A percentile compares a stretch with the other conserved stretches of the same genome.
These are phyloP conservation scores for Citrus inodora DNA, from an alignment of 345 rosid genomes.

Conservation along the genomic window DNA sequence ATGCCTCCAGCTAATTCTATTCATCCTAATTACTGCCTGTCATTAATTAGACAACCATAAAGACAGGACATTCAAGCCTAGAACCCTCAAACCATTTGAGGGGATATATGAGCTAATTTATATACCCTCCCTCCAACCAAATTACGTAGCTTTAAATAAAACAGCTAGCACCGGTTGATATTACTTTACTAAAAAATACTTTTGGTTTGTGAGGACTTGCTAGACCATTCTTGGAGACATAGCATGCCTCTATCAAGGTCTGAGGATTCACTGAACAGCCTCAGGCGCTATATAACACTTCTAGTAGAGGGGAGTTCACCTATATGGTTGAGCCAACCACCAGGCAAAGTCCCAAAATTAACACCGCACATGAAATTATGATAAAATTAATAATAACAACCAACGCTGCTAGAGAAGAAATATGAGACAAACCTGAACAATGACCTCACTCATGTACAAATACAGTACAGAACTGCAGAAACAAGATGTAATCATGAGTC, in stretches of 20 bases:
- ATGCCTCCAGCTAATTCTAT: neutral
- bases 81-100: neutral
- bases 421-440: conserved; percentile 66
- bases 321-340: conserved; percentile 1
- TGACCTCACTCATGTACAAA: conserved; percentile 79
- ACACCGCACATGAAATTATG: neutral
- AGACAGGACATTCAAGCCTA: neutral
- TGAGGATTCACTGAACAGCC: neutral
- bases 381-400: neutral
- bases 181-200: neutral
- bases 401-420: conserved; percentile 12
- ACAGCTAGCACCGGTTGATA: neutral
- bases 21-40: neutral
- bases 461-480: conserved; percentile 66
- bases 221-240: neutral
- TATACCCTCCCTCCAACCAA: neutral
- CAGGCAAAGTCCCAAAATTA: neutral
- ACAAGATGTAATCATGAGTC: conserved; percentile 27
- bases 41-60: neutral
- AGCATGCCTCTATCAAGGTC: neutral
- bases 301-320: neutral
- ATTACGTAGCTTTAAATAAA: neutral
- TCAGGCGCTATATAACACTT: neutral
- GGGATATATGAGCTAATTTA: neutral
- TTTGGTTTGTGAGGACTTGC: neutral